Evolutionary conservation across 192 early-diverging fungal species (phyloP).

Genomic region (Gonapodya prolifera): DNA sequence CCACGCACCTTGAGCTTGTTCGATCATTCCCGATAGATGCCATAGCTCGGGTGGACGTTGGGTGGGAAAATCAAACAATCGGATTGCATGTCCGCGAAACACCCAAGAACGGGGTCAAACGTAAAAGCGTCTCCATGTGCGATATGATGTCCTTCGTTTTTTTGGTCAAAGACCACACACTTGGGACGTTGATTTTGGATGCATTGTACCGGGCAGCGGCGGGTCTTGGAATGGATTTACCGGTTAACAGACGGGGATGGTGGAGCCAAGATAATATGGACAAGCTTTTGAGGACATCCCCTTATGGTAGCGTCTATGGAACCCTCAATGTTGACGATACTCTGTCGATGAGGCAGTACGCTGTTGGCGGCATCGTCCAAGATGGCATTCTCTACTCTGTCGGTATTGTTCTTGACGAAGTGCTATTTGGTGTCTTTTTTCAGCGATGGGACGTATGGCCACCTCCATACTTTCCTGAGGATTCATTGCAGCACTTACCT

Average conservation of each 20-base stretch:
- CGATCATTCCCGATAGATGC: neutral
- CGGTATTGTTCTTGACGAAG: neutral
- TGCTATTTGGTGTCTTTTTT: neutral
- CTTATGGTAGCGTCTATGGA: neutral
- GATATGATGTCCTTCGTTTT: neutral
- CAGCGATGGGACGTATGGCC: neutral
- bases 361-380: neutral
- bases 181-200: neutral
- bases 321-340: neutral
- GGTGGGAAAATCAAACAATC: neutral
- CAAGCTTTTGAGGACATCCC: neutral
- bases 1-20: neutral
- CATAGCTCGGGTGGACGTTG: neutral
- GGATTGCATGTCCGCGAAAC: neutral
- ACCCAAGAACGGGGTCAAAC: neutral
- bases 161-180: neutral
- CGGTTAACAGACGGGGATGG: neutral
- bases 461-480: neutral
- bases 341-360: neutral
- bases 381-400: neutral
- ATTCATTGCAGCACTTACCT: neutral
- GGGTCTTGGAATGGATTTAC: neutral
- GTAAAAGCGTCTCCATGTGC: neutral
- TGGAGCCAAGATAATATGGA: neutral
- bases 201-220: neutral